phyloP scores from a whole-genome alignment of 768 basidiomycete genomes.

The Suillus ampliporus region DNA sequence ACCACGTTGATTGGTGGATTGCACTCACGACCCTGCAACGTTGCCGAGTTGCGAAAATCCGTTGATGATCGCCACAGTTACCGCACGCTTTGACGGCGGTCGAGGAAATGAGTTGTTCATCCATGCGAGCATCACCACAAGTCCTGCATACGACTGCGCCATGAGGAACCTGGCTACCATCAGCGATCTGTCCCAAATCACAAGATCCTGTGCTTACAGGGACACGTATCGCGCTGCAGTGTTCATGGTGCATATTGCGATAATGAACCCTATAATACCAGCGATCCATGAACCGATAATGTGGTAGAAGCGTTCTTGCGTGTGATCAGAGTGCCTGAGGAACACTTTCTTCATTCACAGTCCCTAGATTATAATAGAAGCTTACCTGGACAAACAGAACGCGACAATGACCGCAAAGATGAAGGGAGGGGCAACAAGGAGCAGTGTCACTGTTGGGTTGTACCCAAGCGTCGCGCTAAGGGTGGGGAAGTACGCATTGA shows the following conservation, averaged over 20 bases:
- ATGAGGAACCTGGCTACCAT: constrained; percentile 64
- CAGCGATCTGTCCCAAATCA: constrained; percentile 13
- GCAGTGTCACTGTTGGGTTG: constrained; percentile 62
- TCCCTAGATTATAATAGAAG: constrained; percentile 3
- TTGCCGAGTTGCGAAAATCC: constrained; percentile 85
- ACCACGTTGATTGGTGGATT: constrained; percentile 6
- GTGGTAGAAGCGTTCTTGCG: constrained; percentile 76
- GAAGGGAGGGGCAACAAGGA: constrained; percentile 83
- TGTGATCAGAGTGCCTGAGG: constrained; percentile 69
- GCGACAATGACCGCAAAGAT: constrained; percentile 61
- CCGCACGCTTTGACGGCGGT: constrained; percentile 84
- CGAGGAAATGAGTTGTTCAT: constrained; percentile 67
- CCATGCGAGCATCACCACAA: constrained; percentile 66
- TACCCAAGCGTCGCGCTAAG: constrained; percentile 75
- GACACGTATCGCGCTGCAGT: constrained; percentile 67
- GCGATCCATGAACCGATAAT: constrained; percentile 55
- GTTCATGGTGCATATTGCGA: constrained; percentile 70
- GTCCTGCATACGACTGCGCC: constrained; percentile 75
- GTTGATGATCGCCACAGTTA: constrained; percentile 82
- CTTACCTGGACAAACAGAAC: constrained; percentile 56
- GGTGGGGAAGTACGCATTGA: constrained; percentile 86
- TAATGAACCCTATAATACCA: constrained; percentile 72
- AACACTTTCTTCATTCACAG: neutral
- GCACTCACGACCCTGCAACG: constrained; percentile 77
- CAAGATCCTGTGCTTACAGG: constrained; percentile 47